Evolutionary conservation across 768 basidiomycete species (phyloP).

Genomic region (Naematelia encephala): DNA sequence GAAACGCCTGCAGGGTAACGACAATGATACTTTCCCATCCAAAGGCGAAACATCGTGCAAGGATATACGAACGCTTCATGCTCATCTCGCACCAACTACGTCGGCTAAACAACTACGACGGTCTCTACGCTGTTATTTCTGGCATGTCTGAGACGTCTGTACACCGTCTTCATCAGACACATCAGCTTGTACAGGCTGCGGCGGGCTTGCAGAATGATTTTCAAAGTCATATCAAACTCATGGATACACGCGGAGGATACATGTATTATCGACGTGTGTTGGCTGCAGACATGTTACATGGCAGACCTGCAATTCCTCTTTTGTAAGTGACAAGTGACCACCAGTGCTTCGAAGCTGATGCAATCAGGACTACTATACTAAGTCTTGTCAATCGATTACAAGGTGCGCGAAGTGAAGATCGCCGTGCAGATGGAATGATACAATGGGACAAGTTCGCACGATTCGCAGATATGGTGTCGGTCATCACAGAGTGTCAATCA

Average conservation of each 20-base stretch:
- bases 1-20: constrained; percentile 79
- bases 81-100: constrained; percentile 78
- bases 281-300: constrained; percentile 61
- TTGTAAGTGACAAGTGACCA: constrained; percentile 50
- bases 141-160: constrained; percentile 83
- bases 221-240: constrained; percentile 76
- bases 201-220: constrained; percentile 70
- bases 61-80: constrained; percentile 83
- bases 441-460: constrained; percentile 97
- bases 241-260: constrained; percentile 77
- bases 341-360: background rate
- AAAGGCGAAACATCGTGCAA: constrained; percentile 67
- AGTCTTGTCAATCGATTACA: constrained; percentile 77
- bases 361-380: constrained; percentile 86
- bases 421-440: constrained; percentile 66
- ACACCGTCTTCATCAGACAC: constrained; percentile 67
- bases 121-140: constrained; percentile 85
- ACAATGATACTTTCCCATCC: constrained; percentile 87
- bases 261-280: constrained; percentile 87
- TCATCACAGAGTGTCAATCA: constrained; percentile 71
- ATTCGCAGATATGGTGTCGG: constrained; percentile 80
- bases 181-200: constrained; percentile 67
- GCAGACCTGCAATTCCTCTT: constrained; percentile 80
- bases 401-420: constrained; percentile 74
- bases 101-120: constrained; percentile 84